Conservation (phyloP, 345 rosid genomes). For the Eucalyptus marginata region DNA sequence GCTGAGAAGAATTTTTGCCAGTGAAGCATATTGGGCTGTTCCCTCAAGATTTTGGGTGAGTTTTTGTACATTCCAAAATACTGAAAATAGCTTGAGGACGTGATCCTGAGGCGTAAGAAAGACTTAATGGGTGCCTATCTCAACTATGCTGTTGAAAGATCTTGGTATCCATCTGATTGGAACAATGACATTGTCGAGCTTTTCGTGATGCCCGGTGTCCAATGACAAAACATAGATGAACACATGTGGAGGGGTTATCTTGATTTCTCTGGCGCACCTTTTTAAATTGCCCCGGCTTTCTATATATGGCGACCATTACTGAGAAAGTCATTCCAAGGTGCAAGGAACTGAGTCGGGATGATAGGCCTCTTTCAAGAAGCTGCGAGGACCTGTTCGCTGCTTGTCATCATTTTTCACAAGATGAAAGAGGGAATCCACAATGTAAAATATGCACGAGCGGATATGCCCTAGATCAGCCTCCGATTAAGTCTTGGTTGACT, state of each 20-base stretch:
- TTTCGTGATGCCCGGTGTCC: not conserved
- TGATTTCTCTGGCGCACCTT: not conserved
- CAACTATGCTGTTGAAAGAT: not conserved
- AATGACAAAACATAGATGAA: not conserved
- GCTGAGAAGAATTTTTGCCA: not conserved
- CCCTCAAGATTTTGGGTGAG: not conserved
- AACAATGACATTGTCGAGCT: not conserved
- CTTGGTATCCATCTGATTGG: not conserved
- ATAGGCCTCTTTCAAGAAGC: not conserved
- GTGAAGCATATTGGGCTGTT: not conserved
- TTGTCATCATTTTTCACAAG: not conserved
- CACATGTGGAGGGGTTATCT: not conserved
- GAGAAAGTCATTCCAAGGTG: not conserved
- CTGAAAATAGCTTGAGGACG: not conserved
- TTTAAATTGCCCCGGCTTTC: not conserved
- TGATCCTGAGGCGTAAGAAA: not conserved
- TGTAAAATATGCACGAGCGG: no score
- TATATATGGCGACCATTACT: not conserved
- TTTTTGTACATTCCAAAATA: not conserved
- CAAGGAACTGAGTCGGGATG: not conserved
- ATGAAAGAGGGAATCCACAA: not conserved
- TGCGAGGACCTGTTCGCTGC: not conserved
- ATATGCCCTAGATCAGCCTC: no score
- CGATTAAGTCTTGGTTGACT: no score
- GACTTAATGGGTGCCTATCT: not conserved